A percentile compares a stretch with the other conserved stretches of the same genome.
These are phyloP conservation scores for Mycena leptocephala DNA, from an alignment of 768 basidiomycete species.

Conservation along the genomic window DNA sequence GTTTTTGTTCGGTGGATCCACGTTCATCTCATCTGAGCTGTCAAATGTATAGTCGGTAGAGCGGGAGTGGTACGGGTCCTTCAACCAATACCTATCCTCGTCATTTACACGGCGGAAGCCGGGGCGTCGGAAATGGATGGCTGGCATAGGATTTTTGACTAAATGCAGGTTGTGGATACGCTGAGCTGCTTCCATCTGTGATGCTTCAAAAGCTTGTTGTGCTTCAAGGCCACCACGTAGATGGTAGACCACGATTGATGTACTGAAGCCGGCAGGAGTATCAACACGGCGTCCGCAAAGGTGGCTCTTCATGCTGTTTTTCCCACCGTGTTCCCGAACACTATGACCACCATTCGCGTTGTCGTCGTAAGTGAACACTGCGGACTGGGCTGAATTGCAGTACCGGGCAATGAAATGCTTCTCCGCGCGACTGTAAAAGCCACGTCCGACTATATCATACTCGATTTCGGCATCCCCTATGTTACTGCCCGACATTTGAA, in stretches of 20 bases:
- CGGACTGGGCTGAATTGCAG: background rate
- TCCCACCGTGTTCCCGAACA: background rate
- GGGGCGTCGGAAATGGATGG: background rate
- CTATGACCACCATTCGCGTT: background rate
- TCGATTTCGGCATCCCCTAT: constrained; percentile 25
- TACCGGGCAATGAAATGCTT: constrained; percentile 46
- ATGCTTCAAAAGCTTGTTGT: background rate
- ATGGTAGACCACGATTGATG: background rate
- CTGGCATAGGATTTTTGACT: background rate
- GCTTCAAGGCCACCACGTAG: background rate
- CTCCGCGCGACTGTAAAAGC: constrained; percentile 27
- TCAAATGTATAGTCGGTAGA: background rate
- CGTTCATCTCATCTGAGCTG: background rate
- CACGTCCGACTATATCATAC: constrained; percentile 45
- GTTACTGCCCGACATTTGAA: constrained; percentile 20
- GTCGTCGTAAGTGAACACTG: background rate
- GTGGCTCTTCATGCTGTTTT: background rate
- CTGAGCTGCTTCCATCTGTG: background rate
- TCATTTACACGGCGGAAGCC: background rate
- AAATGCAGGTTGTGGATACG: background rate
- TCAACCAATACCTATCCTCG: background rate
- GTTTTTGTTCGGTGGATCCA: no score
- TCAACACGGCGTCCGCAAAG: background rate
- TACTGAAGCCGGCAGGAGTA: background rate
- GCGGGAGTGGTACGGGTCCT: background rate